Evolutionary conservation across 2,329 filamentous ascomycete species (phyloP).

Genomic region (Pseudonectria foliicola): DNA sequence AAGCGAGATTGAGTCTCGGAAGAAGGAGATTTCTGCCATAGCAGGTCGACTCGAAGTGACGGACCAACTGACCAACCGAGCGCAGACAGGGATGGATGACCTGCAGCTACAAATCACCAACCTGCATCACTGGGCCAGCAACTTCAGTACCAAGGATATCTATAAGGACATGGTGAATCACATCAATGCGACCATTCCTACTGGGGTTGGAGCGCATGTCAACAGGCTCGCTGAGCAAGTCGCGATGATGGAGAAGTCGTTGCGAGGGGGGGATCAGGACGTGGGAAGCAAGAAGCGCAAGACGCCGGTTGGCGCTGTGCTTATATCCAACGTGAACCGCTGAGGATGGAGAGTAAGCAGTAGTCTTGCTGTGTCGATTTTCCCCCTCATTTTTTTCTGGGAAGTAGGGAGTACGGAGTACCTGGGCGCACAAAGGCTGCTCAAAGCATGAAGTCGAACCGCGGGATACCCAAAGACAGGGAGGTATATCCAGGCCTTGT

Average conservation of each 20-base stretch:
- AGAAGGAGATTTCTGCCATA: conserved; percentile 2
- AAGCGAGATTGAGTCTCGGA: conserved; percentile 4
- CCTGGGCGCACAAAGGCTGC: no score
- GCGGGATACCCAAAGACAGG: no score
- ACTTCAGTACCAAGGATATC: conserved; percentile 37
- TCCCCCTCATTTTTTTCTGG: no score
- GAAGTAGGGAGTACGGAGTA: no score
- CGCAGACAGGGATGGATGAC: conserved; percentile 17
- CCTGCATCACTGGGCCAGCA: conserved; percentile 42
- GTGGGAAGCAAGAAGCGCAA: conserved; percentile 17
- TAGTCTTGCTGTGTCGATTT: neutral
- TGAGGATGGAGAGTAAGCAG: neutral
- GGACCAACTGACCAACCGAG: conserved; percentile 18
- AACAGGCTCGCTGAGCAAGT: conserved; percentile 12
- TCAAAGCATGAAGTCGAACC: no score
- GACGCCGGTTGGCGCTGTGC: conserved; percentile 11
- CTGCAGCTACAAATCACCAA: conserved; percentile 30
- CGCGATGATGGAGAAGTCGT: conserved; percentile 12
- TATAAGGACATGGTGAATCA: conserved; percentile 33
- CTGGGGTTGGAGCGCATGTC: conserved; percentile 12
- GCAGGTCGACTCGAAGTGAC: conserved; percentile 2
- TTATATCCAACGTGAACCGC: conserved; percentile 3
- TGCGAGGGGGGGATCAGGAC: conserved; percentile 4
- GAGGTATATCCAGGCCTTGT: no score
- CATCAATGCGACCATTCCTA: conserved; percentile 24